A percentile compares a stretch with the other conserved stretches of the same genome.
Conservation (phyloP, 2,329 filamentous ascomycete genomes). For the Neopestalotiopsis sp. region DNA sequence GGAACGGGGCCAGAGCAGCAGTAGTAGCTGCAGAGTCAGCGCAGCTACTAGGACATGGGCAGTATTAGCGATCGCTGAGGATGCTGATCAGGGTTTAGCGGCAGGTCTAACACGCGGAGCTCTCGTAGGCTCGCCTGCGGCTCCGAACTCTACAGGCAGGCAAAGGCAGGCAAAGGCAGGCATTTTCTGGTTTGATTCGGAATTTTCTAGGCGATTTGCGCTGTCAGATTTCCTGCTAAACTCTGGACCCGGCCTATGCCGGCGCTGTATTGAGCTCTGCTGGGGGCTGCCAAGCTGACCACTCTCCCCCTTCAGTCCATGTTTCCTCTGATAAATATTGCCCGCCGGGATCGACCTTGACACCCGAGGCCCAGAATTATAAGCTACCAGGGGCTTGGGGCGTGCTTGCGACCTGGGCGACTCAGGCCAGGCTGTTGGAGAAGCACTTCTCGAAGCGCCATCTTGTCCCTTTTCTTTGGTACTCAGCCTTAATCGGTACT, state of each 20-base stretch:
- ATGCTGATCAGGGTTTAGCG: constrained; percentile 14
- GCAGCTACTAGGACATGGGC: background rate
- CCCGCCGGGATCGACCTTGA: background rate
- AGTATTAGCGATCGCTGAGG: background rate
- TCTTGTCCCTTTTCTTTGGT: background rate
- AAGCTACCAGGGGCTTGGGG: background rate
- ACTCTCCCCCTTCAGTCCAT: background rate
- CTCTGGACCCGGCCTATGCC: background rate
- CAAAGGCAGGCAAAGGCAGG: background rate
- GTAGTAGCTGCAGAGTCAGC: background rate
- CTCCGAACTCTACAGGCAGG: background rate
- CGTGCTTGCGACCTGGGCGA: background rate
- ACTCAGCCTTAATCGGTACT: background rate
- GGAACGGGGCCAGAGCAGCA: background rate
- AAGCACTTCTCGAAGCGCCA: background rate
- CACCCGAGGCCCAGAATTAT: background rate
- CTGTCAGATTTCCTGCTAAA: background rate
- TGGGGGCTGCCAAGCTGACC: background rate
- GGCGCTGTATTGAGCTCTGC: background rate
- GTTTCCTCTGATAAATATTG: background rate
- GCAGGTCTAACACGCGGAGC: constrained; percentile 6
- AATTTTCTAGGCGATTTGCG: background rate
- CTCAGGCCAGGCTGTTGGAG: background rate
- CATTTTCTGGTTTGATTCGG: background rate
- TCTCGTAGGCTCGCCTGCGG: background rate